Evolutionary conservation across 179 eudicot species (phyloP), one percentile per base, ranked within the genome.

Genomic region (Pouteria campechiana): DNA sequence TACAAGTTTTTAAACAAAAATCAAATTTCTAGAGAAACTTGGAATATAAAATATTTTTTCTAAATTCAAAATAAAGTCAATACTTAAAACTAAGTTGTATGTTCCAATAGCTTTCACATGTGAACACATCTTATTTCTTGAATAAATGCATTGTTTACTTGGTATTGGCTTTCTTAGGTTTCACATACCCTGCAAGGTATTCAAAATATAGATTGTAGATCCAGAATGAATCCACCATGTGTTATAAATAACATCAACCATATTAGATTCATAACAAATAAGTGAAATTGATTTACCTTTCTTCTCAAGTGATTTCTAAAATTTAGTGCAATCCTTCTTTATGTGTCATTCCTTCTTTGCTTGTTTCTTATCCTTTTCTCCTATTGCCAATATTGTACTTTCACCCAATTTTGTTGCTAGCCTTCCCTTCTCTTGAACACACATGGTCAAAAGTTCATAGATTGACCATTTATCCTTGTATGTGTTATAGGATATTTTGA

Each of bases 81-180:
- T 11, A 24, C 37, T 17, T 37, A 40, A 39, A 7, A 27, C 36
- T 6, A 38, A 13, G 4, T 37, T 2, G 20, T 46, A 61, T 2
- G 67, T 61, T 21, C 60, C 55, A 28, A 53, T 50, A n/a, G 32
- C 44, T 27, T 49, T 37, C 32, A 36, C 32, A 14, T 36, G 11
- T 12, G 6, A 24, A 37, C 13, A 25, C 15, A 15, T 24, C 9
- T 0, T 22, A 14, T 14, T 51, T 49, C 21, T 46, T 46, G 40
- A 37, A 9, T n/a, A 21, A 2, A 53, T 3, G n/a, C 31, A 42
- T 2, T 15, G 14, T 8, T 32, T 27, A 32, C 19, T 41, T 42
- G 13, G 41, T 15, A 2, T 32, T 41, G 24, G 41, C 47, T 29
- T 52, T 38, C 37, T 29, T 37, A 22, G 40, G 10, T 40, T 53